Evolutionary conservation across 2,329 filamentous ascomycete species (phyloP).

Genomic region (Alternaria dauci): DNA sequence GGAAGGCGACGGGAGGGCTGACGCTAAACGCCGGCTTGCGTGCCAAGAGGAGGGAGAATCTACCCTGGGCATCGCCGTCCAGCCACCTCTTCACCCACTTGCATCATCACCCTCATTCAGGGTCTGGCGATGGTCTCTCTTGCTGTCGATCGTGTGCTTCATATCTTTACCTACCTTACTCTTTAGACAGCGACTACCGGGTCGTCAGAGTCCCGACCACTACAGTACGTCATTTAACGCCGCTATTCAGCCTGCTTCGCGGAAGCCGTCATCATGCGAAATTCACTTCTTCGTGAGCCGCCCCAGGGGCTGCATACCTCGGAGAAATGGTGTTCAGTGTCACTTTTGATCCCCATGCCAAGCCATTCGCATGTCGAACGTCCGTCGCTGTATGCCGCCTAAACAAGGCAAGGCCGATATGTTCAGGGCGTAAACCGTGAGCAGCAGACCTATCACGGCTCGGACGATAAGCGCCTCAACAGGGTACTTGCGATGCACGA

Average conservation of each 20-base stretch:
- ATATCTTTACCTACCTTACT: neutral
- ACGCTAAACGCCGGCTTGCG: neutral
- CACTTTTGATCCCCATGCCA: neutral
- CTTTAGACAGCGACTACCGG: neutral
- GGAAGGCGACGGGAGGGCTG: neutral
- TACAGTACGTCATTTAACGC: neutral
- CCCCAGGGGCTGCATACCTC: neutral
- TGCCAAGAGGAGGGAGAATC: neutral
- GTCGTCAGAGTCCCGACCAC: neutral
- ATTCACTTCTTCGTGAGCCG: neutral
- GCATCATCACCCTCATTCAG: neutral
- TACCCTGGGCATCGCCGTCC: neutral
- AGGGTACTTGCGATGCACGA: neutral
- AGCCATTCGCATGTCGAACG: neutral
- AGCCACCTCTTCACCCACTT: neutral
- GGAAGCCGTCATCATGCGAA: neutral
- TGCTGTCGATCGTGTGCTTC: neutral
- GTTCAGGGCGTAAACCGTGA: neutral
- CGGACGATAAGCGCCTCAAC: neutral
- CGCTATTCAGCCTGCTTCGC: neutral
- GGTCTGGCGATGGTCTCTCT: neutral
- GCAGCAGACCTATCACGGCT: neutral
- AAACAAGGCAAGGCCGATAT: neutral
- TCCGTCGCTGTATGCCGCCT: neutral
- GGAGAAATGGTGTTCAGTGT: neutral